Percentiles rank a stretch among this genome's conserved stretches.
These are phyloP conservation scores for Penicillium paradoxum DNA, from an alignment of 495 filamentous ascomycete genomes.

Conservation along the genomic window DNA sequence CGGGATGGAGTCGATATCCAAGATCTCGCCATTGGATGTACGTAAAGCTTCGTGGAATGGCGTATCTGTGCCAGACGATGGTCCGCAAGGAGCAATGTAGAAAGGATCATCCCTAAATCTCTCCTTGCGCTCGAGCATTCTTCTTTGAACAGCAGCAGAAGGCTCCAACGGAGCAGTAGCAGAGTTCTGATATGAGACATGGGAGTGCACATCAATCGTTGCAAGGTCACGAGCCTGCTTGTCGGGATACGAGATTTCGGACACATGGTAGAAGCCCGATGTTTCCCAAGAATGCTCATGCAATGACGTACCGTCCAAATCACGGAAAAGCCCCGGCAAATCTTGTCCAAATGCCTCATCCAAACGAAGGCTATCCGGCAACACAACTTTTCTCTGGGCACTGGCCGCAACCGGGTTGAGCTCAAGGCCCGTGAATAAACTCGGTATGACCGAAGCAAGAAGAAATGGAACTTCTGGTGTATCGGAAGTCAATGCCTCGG, in stretches of 20 bases:
- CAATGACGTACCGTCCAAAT: constrained; percentile 1
- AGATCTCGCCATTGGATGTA: constrained; percentile 60
- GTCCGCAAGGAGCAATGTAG: constrained; percentile 65
- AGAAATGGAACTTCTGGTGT: constrained; percentile 68
- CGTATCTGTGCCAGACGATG: constrained; percentile 51
- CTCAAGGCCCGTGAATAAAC: constrained; percentile 77
- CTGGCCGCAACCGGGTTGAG: constrained; percentile 81
- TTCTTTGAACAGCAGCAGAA: constrained; percentile 54
- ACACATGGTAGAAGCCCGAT: constrained; percentile 67
- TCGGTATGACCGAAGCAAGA: constrained; percentile 81
- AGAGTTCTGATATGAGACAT: constrained; percentile 60
- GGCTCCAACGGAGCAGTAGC: constrained; percentile 56
- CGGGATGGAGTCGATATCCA: constrained; percentile 91
- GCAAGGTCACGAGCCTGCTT: constrained; percentile 25
- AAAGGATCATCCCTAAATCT: constrained; percentile 91
- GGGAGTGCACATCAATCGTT: constrained; percentile 12
- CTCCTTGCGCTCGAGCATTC: constrained; percentile 65
- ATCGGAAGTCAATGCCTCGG: constrained; percentile 70
- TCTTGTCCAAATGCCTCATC: constrained; percentile 77
- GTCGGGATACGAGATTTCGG: constrained; percentile 27
- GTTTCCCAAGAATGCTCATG: not conserved
- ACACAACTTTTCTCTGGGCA: constrained; percentile 82
- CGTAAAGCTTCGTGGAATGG: constrained; percentile 68
- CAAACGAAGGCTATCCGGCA: constrained; percentile 68
- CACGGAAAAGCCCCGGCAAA: constrained; percentile 54